These are phyloP conservation scores for Zygnema cylindricum DNA, from an alignment of 139 green algal genomes.

Conservation along the genomic window DNA sequence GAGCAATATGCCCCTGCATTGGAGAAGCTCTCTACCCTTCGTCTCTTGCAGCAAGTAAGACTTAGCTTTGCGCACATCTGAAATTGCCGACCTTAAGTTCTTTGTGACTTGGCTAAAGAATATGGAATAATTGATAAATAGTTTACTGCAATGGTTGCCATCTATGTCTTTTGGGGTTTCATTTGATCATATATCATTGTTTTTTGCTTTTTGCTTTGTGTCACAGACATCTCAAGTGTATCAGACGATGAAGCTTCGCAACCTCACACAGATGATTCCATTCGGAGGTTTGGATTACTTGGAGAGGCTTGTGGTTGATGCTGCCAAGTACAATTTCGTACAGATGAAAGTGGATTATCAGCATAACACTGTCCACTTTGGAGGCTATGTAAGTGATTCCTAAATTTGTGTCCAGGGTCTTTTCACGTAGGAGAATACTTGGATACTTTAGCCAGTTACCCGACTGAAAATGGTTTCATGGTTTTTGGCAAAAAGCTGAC, in stretches of 20 bases:
- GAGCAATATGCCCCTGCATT: constrained; percentile 57
- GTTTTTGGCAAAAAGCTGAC: no score
- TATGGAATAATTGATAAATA: no score
- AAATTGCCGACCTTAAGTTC: no score
- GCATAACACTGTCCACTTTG: constrained; percentile 88
- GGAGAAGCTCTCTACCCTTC: constrained; percentile 78
- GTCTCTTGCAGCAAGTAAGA: constrained; percentile 91
- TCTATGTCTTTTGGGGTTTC: no score
- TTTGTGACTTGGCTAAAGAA: no score
- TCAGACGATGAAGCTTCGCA: constrained; percentile 73
- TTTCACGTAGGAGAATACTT: no score
- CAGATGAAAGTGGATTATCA: constrained; percentile 84
- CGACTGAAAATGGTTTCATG: no score
- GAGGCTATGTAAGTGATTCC: constrained; percentile 70
- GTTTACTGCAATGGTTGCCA: no score
- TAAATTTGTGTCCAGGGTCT: no score
- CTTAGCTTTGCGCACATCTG: no score
- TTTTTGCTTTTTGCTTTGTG: background rate
- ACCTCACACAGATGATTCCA: constrained; percentile 72
- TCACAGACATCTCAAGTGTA: constrained; percentile 73
- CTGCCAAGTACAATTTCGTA: constrained; percentile 88
- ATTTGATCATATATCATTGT: no score
- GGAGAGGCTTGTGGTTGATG: constrained; percentile 90
- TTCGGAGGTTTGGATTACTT: constrained; percentile 79
- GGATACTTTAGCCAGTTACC: no score